Conservation (phyloP, 257 asterid genomes). For the Solanum pennellii region DNA sequence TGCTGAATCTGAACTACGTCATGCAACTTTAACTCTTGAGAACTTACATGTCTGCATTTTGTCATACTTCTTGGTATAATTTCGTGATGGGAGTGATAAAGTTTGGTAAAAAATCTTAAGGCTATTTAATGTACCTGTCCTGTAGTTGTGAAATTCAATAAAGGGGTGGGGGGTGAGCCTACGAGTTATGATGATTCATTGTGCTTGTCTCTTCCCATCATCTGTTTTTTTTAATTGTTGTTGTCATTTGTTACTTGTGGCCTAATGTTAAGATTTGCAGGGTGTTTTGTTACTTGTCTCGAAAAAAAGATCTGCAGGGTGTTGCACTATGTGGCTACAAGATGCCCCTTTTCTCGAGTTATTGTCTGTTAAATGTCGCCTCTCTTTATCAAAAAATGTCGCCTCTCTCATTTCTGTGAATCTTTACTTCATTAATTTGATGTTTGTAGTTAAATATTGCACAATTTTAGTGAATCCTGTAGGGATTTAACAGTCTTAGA, state of each 20-base stretch:
- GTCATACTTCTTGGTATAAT: neutral
- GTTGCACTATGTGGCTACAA: neutral
- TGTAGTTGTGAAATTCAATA: neutral
- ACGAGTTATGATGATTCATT: neutral
- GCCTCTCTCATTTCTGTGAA: neutral
- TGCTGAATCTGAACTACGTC: neutral
- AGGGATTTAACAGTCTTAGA: neutral
- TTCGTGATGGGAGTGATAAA: neutral
- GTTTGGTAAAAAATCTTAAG: neutral
- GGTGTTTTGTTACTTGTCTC: neutral
- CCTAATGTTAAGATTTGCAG: neutral
- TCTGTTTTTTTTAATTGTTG: neutral
- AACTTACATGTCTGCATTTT: neutral
- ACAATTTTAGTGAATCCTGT: neutral
- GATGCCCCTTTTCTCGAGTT: neutral
- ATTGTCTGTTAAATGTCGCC: neutral
- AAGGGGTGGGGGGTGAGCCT: neutral
- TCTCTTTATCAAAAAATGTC: neutral
- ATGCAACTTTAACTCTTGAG: neutral
- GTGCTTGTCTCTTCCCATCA: neutral
- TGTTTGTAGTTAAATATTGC: neutral
- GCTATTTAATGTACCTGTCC: neutral
- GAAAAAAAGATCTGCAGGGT: neutral
- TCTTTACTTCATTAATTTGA: neutral
- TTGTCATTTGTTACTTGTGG: neutral